These are phyloP conservation scores for Aspergillus sp. DNA, from an alignment of 2,329 filamentous ascomycete species.

Conservation along the genomic window DNA sequence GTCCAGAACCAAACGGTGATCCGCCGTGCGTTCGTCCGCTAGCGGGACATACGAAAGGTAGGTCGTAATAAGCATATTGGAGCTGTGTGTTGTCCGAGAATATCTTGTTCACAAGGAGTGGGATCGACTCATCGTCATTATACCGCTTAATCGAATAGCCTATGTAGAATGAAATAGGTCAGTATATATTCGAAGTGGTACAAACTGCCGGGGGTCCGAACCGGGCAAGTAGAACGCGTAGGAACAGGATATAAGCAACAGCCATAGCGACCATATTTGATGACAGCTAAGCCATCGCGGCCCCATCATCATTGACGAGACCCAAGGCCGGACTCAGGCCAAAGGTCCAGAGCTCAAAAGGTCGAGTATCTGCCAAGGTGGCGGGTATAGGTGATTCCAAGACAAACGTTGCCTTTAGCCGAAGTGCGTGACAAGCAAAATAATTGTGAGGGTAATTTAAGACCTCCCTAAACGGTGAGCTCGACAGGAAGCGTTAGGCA, in stretches of 20 bases:
- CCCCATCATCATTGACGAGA: slow-evolving; percentile 20
- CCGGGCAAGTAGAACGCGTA: slow-evolving; percentile 84
- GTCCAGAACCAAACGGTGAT: slow-evolving; percentile 69
- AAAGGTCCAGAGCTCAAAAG: slow-evolving; percentile 8
- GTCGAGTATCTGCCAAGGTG: slow-evolving; percentile 18
- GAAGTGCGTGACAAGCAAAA: background rate
- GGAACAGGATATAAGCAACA: slow-evolving; percentile 53
- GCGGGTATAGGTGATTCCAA: slow-evolving; percentile 15
- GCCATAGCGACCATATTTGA: slow-evolving; percentile 35
- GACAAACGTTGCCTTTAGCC: background rate
- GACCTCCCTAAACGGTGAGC: too few species aligned
- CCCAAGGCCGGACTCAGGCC: slow-evolving; percentile 4
- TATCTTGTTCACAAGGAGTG: slow-evolving; percentile 87
- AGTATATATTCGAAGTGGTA: slow-evolving; percentile 12
- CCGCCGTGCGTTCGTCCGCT: slow-evolving; percentile 66
- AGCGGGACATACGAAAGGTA: slow-evolving; percentile 82
- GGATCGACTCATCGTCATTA: slow-evolving; percentile 71
- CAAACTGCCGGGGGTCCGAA: slow-evolving; percentile 41
- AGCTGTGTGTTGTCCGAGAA: slow-evolving; percentile 86
- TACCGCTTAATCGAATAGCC: slow-evolving; percentile 85
- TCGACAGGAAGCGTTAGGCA: background rate
- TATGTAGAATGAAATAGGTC: slow-evolving; percentile 28
- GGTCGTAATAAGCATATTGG: slow-evolving; percentile 88
- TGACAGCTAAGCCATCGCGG: slow-evolving; percentile 13
- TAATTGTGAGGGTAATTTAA: background rate